Evolutionary conservation across 768 basidiomycete genomes (phyloP).

Genomic region (Xerocomellus dryophilus): DNA sequence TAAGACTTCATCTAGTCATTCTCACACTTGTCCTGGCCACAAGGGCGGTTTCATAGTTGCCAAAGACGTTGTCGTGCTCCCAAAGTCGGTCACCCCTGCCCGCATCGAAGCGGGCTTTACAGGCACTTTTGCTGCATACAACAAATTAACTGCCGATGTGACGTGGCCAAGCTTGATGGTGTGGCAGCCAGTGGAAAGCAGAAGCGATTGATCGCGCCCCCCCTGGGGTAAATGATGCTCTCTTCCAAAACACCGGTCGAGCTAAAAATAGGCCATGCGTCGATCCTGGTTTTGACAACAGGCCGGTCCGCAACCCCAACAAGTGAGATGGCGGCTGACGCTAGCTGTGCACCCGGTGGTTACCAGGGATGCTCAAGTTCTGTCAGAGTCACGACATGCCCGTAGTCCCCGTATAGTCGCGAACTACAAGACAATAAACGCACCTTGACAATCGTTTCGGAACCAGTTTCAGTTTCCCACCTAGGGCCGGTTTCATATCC

Average conservation of each 20-base stretch:
- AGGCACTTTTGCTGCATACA: constrained; percentile 47
- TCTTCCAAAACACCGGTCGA: constrained; percentile 1
- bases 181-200: constrained; percentile 62
- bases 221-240: constrained; percentile 57
- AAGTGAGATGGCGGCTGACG: not conserved
- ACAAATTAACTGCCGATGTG: constrained; percentile 47
- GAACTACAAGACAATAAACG: no score
- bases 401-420: not conserved
- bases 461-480: not conserved
- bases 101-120: constrained; percentile 62
- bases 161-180: constrained; percentile 54
- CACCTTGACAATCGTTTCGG: not conserved
- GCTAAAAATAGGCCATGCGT: constrained; percentile 41
- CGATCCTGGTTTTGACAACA: constrained; percentile 70
- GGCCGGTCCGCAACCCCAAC: constrained; percentile 32
- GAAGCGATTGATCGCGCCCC: constrained; percentile 63
- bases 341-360: not conserved
- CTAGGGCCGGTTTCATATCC: not conserved
- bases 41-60: constrained; percentile 40
- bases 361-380: not conserved
- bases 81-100: constrained; percentile 72
- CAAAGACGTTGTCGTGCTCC: constrained; percentile 62
- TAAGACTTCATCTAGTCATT: constrained; percentile 29
- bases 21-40: constrained; percentile 5
- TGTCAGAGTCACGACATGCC: not conserved